Conservation (phyloP, 805 yeast genomes). For the Pichia cephalocereana region DNA sequence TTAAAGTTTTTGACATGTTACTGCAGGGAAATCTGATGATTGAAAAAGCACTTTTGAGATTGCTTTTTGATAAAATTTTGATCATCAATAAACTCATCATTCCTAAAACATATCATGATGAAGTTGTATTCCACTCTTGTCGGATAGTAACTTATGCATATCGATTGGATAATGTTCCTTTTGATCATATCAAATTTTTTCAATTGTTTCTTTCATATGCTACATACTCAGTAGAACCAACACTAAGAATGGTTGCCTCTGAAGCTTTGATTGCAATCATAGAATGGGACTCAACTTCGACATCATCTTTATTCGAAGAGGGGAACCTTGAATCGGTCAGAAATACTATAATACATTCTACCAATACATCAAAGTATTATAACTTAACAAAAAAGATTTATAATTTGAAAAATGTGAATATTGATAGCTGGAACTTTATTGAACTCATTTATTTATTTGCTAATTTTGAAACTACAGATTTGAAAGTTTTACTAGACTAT, state of each 20-base stretch:
- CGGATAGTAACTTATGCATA: neutral
- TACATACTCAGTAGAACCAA: neutral
- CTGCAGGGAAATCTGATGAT: neutral
- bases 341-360: neutral
- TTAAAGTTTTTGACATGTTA: neutral
- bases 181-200: neutral
- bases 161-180: neutral
- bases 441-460: neutral
- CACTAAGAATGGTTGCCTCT: neutral
- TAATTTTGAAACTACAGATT: neutral
- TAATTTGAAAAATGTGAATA: neutral
- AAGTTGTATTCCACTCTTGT: neutral
- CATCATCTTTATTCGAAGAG: neutral
- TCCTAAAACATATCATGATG: neutral
- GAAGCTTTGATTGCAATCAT: neutral
- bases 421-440: neutral
- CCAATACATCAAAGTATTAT: neutral
- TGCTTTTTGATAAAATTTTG: neutral
- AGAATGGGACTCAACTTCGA: neutral
- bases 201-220: neutral
- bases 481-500: neutral
- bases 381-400: neutral
- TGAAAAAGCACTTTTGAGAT: neutral
- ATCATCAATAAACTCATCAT: neutral
- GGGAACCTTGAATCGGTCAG: neutral